Conservation (phyloP, 805 yeast species). For the Sugiyamaella valdiviana region DNA sequence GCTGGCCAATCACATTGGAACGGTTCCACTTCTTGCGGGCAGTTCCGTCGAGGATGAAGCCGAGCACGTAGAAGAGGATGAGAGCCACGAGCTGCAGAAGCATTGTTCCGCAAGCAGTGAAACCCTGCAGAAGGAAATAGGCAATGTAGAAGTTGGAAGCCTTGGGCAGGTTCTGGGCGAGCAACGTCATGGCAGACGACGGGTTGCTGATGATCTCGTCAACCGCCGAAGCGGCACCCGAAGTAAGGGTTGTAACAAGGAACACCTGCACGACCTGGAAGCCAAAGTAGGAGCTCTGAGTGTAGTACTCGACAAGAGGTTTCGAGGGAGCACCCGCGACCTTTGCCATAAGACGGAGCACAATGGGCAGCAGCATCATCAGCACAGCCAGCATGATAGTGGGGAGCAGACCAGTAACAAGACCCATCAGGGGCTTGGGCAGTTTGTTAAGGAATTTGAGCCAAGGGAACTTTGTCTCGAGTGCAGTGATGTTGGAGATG, state of each 20-base stretch:
- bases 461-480: slow-evolving; percentile 67
- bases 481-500: slow-evolving; percentile 75
- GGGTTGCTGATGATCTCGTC: slow-evolving; percentile 72
- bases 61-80: slow-evolving; percentile 63
- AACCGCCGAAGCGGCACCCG: slow-evolving; percentile 73
- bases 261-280: slow-evolving; percentile 90
- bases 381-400: slow-evolving; percentile 71
- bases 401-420: slow-evolving; percentile 84
- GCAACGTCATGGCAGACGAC: slow-evolving; percentile 58
- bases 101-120: slow-evolving; percentile 68
- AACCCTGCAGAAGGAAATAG: slow-evolving; percentile 75
- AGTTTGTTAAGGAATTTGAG: slow-evolving; percentile 67
- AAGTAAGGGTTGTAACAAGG: slow-evolving; percentile 73
- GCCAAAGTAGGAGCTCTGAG: slow-evolving; percentile 84
- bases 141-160: slow-evolving; percentile 87
- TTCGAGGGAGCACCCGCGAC: slow-evolving; percentile 64
- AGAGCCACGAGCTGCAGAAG: slow-evolving; percentile 70
- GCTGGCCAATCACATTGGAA: slow-evolving; percentile 53
- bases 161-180: slow-evolving; percentile 75
- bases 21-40: slow-evolving; percentile 92
- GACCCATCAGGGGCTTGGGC: slow-evolving; percentile 66
- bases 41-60: slow-evolving; percentile 68
- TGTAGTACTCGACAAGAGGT: slow-evolving; percentile 70
- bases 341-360: slow-evolving; percentile 71
- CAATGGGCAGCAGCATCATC: slow-evolving; percentile 81